Percentiles rank a stretch among this genome's conserved stretches.
Evolutionary conservation across 148 eudicot genomes (phyloP).

Genomic region (Cornus kousa): DNA sequence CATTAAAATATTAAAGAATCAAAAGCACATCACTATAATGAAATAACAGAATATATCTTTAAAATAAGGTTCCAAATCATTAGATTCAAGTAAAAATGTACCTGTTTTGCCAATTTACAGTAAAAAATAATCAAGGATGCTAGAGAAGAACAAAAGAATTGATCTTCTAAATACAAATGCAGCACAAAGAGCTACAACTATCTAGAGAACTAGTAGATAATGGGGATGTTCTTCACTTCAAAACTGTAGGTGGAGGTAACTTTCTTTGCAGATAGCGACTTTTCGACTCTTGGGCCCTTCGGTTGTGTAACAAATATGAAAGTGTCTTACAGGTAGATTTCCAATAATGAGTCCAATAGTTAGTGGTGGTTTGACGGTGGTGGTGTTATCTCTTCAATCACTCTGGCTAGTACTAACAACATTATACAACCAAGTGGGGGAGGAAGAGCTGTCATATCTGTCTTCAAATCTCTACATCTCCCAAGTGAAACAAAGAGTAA

Average conservation of each 20-base stretch:
- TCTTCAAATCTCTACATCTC: neutral
- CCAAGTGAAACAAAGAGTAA: too few species aligned
- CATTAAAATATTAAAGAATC: too few species aligned
- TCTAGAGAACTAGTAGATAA: too few species aligned
- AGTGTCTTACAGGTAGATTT: neutral
- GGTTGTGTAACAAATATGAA: neutral
- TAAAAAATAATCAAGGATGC: too few species aligned
- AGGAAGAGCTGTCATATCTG: neutral
- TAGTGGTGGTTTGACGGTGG: neutral
- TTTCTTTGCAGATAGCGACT: neutral
- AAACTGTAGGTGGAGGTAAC: neutral
- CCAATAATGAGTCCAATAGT: neutral
- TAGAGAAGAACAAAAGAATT: too few species aligned
- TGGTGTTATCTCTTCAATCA: neutral
- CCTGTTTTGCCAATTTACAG: too few species aligned
- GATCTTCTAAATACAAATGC: too few species aligned
- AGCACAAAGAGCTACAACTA: too few species aligned
- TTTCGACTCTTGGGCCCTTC: neutral
- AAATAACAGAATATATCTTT: too few species aligned
- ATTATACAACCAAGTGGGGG: constrained; percentile 1
- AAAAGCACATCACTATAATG: too few species aligned
- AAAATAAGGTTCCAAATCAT: too few species aligned
- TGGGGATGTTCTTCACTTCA: neutral
- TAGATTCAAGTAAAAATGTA: too few species aligned
- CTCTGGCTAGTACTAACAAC: neutral